A percentile compares a stretch with the other conserved stretches of the same genome.
Conservation (phyloP, 2,329 filamentous ascomycete genomes). For the Chalaropsis ovoidea region DNA sequence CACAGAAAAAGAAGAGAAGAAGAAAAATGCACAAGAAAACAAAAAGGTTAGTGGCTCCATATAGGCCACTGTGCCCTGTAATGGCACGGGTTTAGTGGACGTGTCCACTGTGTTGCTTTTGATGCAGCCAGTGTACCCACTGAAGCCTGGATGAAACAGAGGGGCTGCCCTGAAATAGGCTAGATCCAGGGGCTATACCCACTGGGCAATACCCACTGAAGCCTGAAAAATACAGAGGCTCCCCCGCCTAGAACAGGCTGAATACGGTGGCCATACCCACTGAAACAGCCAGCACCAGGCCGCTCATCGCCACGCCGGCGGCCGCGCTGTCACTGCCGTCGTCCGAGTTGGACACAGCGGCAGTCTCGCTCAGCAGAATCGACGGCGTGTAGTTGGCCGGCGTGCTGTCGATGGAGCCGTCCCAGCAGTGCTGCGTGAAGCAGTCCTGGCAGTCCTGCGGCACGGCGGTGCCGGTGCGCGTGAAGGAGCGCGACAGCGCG, state of each 20-base stretch:
- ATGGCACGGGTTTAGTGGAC: background rate
- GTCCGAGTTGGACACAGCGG: background rate
- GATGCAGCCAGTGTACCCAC: background rate
- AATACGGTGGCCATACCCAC: conserved; percentile 11
- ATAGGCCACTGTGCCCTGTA: background rate
- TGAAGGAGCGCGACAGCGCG: conserved; percentile 64
- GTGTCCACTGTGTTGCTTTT: background rate
- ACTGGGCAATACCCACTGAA: background rate
- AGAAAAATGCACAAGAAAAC: background rate
- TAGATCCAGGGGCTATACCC: too few relatives aligned
- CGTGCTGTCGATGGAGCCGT: conserved; percentile 50
- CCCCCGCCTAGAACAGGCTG: background rate
- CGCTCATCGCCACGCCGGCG: background rate
- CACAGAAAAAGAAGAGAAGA: background rate
- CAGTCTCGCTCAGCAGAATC: conserved; percentile 11
- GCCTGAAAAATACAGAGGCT: too few relatives aligned
- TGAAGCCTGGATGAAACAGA: background rate
- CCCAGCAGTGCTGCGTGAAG: conserved; percentile 83
- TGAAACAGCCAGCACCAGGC: conserved; percentile 6
- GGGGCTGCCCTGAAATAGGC: too few relatives aligned
- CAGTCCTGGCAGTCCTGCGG: conserved; percentile 65
- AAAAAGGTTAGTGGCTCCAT: background rate
- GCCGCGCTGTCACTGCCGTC: background rate
- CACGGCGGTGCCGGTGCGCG: conserved; percentile 56
- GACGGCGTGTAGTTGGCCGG: conserved; percentile 21